These are phyloP conservation scores for Trichoderma lentiforme DNA, from an alignment of 2,329 filamentous ascomycete genomes.

Conservation along the genomic window DNA sequence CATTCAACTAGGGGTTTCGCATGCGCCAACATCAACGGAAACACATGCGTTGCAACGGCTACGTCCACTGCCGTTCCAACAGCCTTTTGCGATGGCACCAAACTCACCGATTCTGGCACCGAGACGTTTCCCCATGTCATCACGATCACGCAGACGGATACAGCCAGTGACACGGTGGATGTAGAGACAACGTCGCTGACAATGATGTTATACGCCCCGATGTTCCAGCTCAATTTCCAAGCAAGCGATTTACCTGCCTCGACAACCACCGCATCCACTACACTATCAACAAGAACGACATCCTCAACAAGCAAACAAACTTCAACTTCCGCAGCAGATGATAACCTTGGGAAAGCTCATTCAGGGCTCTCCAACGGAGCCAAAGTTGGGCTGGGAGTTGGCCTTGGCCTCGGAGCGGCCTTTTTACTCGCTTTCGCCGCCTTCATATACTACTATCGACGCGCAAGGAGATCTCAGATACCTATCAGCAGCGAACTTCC, in stretches of 20 bases:
- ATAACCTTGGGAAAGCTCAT: not conserved
- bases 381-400: constrained; percentile 22
- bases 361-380: constrained; percentile 20
- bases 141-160: not conserved
- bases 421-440: constrained; percentile 14
- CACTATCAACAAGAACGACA: not conserved
- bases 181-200: not conserved
- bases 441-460: constrained; percentile 14
- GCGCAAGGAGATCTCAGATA: not conserved
- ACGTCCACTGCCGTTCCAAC: not conserved
- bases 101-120: not conserved
- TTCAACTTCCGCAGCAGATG: not conserved
- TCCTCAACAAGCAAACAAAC: not conserved
- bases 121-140: constrained; percentile 1
- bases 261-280: not conserved
- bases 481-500: not conserved
- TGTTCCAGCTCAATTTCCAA: constrained; percentile 32
- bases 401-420: constrained; percentile 11
- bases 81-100: not conserved
- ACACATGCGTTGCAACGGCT: constrained; percentile 11
- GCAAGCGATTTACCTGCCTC: constrained; percentile 24
- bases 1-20: constrained; percentile 11
- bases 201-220: constrained; percentile 26
- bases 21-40: constrained; percentile 18
- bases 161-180: not conserved